Percentiles rank a stretch among this genome's conserved stretches.
Conservation (phyloP, 805 yeast species). For the Saccharomycopsis sp. region DNA sequence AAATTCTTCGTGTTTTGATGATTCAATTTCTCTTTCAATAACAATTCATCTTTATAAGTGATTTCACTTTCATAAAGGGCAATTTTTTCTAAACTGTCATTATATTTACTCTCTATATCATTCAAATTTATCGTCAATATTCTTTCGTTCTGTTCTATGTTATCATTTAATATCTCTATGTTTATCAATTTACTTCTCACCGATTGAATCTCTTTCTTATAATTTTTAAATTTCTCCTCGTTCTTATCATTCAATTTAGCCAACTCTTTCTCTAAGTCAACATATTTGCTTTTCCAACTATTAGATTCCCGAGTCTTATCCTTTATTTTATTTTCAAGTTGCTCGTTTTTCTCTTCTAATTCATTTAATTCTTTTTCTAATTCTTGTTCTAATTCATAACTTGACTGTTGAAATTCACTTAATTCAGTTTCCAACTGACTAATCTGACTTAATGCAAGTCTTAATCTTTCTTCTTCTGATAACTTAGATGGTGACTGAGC, state of each 20-base stretch:
- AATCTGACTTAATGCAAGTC: conserved; percentile 31
- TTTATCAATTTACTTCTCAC: conserved; percentile 32
- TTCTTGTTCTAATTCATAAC: conserved; percentile 39
- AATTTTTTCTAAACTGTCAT: conserved; percentile 31
- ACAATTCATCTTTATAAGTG: conserved; percentile 26
- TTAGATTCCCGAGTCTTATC: conserved; percentile 24
- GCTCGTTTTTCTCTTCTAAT: conserved; percentile 27
- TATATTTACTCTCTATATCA: conserved; percentile 32
- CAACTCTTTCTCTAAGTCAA: conserved; percentile 27
- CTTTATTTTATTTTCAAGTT: conserved; percentile 22
- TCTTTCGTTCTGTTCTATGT: conserved; percentile 36
- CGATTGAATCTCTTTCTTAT: conserved; percentile 28
- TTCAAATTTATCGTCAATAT: conserved; percentile 29
- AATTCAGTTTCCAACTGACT: conserved; percentile 36
- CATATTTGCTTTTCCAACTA: conserved; percentile 26
- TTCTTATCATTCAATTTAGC: conserved; percentile 23
- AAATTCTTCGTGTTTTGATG: conserved; percentile 27
- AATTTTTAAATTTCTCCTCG: conserved; percentile 24
- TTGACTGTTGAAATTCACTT: conserved; percentile 36
- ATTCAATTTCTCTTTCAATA: conserved; percentile 25
- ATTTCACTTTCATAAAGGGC: conserved; percentile 35
- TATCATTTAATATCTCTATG: conserved; percentile 38
- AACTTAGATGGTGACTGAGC: conserved; percentile 5
- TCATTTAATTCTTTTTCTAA: conserved; percentile 37
- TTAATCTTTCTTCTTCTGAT: conserved; percentile 23